A percentile compares a stretch with the other conserved stretches of the same genome.
Evolutionary conservation across 352 stramenopile species (phyloP).

Genomic region (Pythium aquatile): DNA sequence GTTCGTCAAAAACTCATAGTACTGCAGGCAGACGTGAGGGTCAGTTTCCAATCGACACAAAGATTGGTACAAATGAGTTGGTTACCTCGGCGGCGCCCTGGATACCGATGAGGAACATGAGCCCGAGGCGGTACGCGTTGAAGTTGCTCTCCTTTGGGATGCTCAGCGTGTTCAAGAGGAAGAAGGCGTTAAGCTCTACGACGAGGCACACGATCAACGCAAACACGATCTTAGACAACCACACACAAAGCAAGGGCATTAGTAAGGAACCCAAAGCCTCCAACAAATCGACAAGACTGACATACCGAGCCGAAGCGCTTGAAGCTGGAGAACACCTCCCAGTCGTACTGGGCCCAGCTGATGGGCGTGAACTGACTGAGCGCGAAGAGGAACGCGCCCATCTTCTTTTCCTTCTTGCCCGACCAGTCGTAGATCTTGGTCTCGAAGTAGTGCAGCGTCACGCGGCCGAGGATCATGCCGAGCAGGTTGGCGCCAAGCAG

Average conservation of each 20-base stretch:
- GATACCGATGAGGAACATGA: slow-evolving; percentile 83
- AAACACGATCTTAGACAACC: slow-evolving; percentile 59
- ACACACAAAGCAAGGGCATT: not conserved
- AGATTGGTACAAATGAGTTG: not conserved
- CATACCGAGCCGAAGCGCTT: slow-evolving; percentile 78
- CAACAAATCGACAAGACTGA: not conserved
- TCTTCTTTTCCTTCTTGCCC: slow-evolving; percentile 69
- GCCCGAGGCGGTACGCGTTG: slow-evolving; percentile 74
- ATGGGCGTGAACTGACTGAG: slow-evolving; percentile 89
- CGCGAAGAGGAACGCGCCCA: slow-evolving; percentile 60
- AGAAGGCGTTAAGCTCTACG: slow-evolving; percentile 93
- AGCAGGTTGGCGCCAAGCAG: slow-evolving; percentile 90
- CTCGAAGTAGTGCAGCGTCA: slow-evolving; percentile 77
- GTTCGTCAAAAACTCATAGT: slow-evolving; percentile 86
- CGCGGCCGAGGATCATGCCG: slow-evolving; percentile 79
- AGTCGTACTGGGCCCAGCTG: slow-evolving; percentile 88
- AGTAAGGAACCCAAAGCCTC: too few relatives aligned
- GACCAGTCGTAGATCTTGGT: slow-evolving; percentile 92
- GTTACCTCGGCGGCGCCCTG: slow-evolving; percentile 71
- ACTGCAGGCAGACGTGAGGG: slow-evolving; percentile 30
- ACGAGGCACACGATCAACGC: slow-evolving; percentile 83
- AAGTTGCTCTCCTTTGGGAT: slow-evolving; percentile 88
- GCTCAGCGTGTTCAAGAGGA: slow-evolving; percentile 86
- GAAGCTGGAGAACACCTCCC: slow-evolving; percentile 91
- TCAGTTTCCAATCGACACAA: too few relatives aligned